Percentiles rank a stretch among this genome's conserved stretches.
These are phyloP conservation scores for Glycine latifolia DNA, from an alignment of 306 rosid species.

Conservation along the genomic window DNA sequence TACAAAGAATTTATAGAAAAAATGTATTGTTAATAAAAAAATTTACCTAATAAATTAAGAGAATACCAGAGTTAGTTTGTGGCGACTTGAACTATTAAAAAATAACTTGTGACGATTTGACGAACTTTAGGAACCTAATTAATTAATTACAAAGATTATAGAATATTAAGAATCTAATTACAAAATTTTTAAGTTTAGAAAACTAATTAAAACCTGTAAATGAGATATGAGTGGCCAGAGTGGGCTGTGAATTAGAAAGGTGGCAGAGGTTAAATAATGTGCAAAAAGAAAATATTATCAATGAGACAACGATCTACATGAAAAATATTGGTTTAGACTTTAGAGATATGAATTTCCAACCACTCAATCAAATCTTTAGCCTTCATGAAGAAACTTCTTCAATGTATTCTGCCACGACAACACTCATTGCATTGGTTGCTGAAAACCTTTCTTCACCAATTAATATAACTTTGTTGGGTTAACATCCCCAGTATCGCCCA, in stretches of 20 bases:
- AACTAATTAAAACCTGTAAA: too few relatives aligned
- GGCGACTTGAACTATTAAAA: too few relatives aligned
- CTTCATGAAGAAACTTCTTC: constrained; percentile 32
- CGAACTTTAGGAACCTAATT: too few relatives aligned
- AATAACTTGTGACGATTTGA: too few relatives aligned
- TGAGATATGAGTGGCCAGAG: neutral
- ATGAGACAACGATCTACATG: neutral
- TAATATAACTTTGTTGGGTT: neutral
- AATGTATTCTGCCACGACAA: neutral
- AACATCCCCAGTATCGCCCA: constrained; percentile 13
- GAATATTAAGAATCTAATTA: too few relatives aligned
- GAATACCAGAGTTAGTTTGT: too few relatives aligned
- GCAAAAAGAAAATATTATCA: neutral
- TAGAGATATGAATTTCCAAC: constrained; percentile 12
- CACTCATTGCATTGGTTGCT: constrained; percentile 16
- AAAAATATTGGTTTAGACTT: neutral
- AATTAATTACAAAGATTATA: too few relatives aligned
- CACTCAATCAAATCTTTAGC: constrained; percentile 18
- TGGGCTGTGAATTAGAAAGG: neutral
- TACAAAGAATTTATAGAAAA: too few relatives aligned
- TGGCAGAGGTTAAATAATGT: neutral
- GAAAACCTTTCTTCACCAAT: constrained; percentile 49
- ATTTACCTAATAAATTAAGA: too few relatives aligned
- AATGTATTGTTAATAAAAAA: too few relatives aligned
- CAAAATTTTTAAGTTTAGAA: too few relatives aligned